Evolutionary conservation across 2,329 filamentous ascomycete species (phyloP).

Genomic region (Dendryphion nanum): DNA sequence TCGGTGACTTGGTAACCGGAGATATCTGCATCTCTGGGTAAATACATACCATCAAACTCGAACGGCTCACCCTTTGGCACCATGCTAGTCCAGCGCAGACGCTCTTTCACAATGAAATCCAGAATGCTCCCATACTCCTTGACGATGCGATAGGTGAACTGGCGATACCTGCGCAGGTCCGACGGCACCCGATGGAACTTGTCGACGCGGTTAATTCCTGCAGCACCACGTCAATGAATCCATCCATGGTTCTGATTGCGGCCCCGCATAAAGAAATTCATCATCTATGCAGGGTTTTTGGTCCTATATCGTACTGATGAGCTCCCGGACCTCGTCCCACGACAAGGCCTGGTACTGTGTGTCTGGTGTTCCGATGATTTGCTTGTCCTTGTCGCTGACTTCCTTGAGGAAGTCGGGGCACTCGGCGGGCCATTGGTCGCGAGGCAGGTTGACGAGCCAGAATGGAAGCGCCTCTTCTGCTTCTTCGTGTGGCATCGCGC

Average conservation of each 20-base stretch:
- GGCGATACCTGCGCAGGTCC: constrained; percentile 74
- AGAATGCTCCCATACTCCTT: constrained; percentile 72
- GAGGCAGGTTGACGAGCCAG: constrained; percentile 80
- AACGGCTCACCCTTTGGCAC: constrained; percentile 44
- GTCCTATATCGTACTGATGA: constrained; percentile 45
- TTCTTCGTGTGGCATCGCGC: constrained; percentile 28
- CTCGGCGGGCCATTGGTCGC: constrained; percentile 57
- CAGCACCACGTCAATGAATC: background rate
- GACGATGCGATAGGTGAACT: constrained; percentile 64
- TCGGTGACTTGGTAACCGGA: too few relatives aligned
- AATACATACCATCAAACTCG: constrained; percentile 39
- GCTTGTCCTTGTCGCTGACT: constrained; percentile 65
- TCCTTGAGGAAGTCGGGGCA: constrained; percentile 71
- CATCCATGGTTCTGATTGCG: background rate
- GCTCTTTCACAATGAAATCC: constrained; percentile 69
- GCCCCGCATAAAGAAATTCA: background rate
- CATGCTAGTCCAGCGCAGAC: constrained; percentile 65
- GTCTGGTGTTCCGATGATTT: constrained; percentile 71
- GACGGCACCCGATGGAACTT: constrained; percentile 74
- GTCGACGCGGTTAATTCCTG: constrained; percentile 67
- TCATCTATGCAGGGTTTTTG: too few relatives aligned
- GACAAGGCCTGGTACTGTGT: constrained; percentile 59
- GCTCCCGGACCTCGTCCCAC: constrained; percentile 68
- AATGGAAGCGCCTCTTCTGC: constrained; percentile 54
- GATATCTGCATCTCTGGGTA: constrained; percentile 17